Conservation (phyloP, 345 rosid genomes). For the Sisymbrium altissimum region DNA sequence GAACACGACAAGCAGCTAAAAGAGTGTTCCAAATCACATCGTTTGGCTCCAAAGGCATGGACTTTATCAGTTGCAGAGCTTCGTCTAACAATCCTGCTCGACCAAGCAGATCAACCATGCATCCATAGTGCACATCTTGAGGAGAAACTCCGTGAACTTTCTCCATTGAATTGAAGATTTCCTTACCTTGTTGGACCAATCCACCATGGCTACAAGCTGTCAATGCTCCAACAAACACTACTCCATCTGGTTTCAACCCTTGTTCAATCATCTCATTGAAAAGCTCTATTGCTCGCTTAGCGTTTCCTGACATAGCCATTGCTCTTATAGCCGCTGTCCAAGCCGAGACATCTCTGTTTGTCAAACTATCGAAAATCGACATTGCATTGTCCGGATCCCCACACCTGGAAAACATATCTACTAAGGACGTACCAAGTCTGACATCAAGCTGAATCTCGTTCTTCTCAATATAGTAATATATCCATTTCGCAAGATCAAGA, state of each 20-base stretch:
- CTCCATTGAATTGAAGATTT: constrained; percentile 54
- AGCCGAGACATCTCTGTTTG: constrained; percentile 55
- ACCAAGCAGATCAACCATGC: constrained; percentile 69
- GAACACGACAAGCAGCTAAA: constrained; percentile 56
- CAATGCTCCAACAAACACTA: constrained; percentile 47
- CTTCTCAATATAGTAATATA: constrained; percentile 40
- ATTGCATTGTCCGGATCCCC: constrained; percentile 59
- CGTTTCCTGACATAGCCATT: constrained; percentile 59
- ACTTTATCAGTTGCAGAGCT: constrained; percentile 47
- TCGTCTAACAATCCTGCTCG: constrained; percentile 59
- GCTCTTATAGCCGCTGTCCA: constrained; percentile 71
- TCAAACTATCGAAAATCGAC: constrained; percentile 46
- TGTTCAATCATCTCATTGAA: constrained; percentile 48
- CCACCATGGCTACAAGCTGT: constrained; percentile 66
- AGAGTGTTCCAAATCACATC: constrained; percentile 68
- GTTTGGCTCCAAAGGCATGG: constrained; percentile 60
- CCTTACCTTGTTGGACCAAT: constrained; percentile 53
- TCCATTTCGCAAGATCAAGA: constrained; percentile 61
- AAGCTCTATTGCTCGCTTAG: constrained; percentile 45
- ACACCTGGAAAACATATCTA: constrained; percentile 69
- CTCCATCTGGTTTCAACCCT: constrained; percentile 54
- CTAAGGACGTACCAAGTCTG: constrained; percentile 49
- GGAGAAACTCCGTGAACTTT: constrained; percentile 45
- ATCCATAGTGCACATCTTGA: constrained; percentile 59
- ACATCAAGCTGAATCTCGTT: constrained; percentile 43